Base-by-base conservation (phyloP, 371 early-diverging fungal species). In the Quaeritorhiza haematococci region DNA sequence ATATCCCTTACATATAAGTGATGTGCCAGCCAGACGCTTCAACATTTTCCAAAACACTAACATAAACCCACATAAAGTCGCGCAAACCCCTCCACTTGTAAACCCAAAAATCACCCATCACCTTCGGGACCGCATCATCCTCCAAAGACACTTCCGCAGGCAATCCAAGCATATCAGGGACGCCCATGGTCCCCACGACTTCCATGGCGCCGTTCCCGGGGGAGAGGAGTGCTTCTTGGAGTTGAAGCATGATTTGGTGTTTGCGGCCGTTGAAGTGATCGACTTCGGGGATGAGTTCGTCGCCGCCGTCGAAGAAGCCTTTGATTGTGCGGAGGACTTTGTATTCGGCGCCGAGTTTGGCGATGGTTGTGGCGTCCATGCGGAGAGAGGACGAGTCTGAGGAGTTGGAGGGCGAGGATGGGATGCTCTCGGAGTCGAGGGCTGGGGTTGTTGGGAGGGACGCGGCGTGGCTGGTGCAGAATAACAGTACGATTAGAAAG, bases 31-130 rank as follows among this genome's bases (percentile, higher is more conserved):
- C n/a, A n/a, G n/a, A n/a, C n/a, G n/a, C n/a, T 3, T 23, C 28
- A n/a, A 61, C 61, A 24, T 10, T 17, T 1, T 24, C 24, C n/a
- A 42, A 15, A 21, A n/a, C n/a, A n/a, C 21, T 19, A 13, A 60
- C 19, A 59, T 68, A 73, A 61, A 82, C 81, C 67, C 73, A 80
- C 19, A 83, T 63, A 53, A 79, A 85, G 51, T 84, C 85, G 44
- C 79, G 80, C 55, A 75, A 76, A 24, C 75, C 78, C 52, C 83
- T 67, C 83, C 83, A 83, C 27, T 83, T 73, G 66, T 85, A 85
- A 41, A 82, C 66, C 30, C 80, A 60, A 55, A 53, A 63, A 27
- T n/a, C n/a, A n/a, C n/a, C n/a, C n/a, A n/a, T n/a, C n/a, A n/a
- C n/a, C n/a, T n/a, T n/a, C n/a, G n/a, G n/a, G n/a, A n/a, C n/a